A percentile compares a stretch with the other conserved stretches of the same genome.
Conservation (phyloP, 805 yeast species). For the Ogataea kodamae region DNA sequence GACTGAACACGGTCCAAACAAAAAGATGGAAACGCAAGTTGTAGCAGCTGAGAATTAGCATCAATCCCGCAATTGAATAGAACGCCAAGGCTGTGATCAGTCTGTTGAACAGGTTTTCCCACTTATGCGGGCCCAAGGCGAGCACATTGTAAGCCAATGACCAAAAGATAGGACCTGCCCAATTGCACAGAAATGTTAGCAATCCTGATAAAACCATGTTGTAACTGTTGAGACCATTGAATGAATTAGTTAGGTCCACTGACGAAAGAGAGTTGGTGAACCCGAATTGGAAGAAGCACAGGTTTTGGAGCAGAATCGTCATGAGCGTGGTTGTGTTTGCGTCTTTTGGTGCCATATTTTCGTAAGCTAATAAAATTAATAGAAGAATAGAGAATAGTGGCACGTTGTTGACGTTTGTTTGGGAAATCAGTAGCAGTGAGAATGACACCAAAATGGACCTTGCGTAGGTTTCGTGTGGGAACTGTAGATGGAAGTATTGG, state of each 20-base stretch:
- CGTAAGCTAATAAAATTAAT: conserved; percentile 29
- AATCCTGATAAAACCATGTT: conserved; percentile 69
- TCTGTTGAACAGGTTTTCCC: conserved; percentile 36
- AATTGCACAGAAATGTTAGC: conserved; percentile 78
- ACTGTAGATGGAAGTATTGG: neutral
- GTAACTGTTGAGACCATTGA: conserved; percentile 79
- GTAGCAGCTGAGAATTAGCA: conserved; percentile 65
- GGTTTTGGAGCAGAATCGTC: conserved; percentile 59
- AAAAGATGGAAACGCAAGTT: conserved; percentile 80
- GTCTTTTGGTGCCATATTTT: conserved; percentile 12
- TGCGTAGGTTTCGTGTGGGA: conserved; percentile 22
- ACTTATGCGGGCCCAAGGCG: conserved; percentile 23
- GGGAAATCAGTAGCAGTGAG: conserved; percentile 48
- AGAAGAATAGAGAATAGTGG: conserved; percentile 44
- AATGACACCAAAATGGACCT: conserved; percentile 36
- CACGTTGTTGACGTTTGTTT: conserved; percentile 50
- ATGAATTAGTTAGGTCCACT: conserved; percentile 85
- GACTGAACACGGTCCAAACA: conserved; percentile 97
- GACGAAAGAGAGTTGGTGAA: conserved; percentile 91
- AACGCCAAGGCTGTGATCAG: conserved; percentile 43
- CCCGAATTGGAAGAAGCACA: conserved; percentile 82
- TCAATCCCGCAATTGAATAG: conserved; percentile 56
- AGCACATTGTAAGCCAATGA: conserved; percentile 39
- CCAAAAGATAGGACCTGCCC: conserved; percentile 86
- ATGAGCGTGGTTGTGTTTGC: conserved; percentile 29